These are phyloP conservation scores for Globisporangium carolinianum DNA, from an alignment of 352 stramenopile genomes.

Conservation along the genomic window DNA sequence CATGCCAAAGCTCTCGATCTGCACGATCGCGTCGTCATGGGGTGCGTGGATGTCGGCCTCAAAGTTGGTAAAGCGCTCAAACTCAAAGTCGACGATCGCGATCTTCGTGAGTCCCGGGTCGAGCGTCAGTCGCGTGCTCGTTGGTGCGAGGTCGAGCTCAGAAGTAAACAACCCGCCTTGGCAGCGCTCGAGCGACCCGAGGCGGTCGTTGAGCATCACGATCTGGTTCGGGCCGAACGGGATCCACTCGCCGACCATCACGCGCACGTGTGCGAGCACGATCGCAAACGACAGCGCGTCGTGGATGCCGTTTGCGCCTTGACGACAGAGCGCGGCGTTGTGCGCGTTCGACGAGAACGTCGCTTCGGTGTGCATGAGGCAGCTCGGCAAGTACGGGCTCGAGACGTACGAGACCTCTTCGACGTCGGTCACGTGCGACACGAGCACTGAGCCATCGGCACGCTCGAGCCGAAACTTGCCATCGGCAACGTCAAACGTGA, in stretches of 20 bases:
- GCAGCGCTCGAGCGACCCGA: constrained; percentile 93
- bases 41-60: constrained; percentile 96
- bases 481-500: constrained; percentile 88
- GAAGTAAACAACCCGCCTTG: constrained; percentile 96
- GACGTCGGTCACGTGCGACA: constrained; percentile 93
- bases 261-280: constrained; percentile 93
- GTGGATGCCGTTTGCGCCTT: constrained; percentile 81
- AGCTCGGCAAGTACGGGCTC: constrained; percentile 94
- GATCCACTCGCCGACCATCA: constrained; percentile 98
- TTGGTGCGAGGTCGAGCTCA: constrained; percentile 84
- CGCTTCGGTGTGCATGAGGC: constrained; percentile 89
- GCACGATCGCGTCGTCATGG: constrained; percentile 90
- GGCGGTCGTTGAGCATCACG: constrained; percentile 94
- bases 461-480: constrained; percentile 87
- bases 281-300: constrained; percentile 95
- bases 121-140: constrained; percentile 73
- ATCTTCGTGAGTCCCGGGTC: constrained; percentile 92
- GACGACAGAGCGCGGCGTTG: constrained; percentile 78
- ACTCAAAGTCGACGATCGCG: constrained; percentile 96
- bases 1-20: constrained; percentile 97
- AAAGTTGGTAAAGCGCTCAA: constrained; percentile 97
- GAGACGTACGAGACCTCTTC: constrained; percentile 98
- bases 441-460: constrained; percentile 77
- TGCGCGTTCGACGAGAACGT: constrained; percentile 94
- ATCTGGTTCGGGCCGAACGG: constrained; percentile 97